These are phyloP conservation scores for Medicago arabica DNA, from an alignment of 306 rosid genomes.

Conservation along the genomic window DNA sequence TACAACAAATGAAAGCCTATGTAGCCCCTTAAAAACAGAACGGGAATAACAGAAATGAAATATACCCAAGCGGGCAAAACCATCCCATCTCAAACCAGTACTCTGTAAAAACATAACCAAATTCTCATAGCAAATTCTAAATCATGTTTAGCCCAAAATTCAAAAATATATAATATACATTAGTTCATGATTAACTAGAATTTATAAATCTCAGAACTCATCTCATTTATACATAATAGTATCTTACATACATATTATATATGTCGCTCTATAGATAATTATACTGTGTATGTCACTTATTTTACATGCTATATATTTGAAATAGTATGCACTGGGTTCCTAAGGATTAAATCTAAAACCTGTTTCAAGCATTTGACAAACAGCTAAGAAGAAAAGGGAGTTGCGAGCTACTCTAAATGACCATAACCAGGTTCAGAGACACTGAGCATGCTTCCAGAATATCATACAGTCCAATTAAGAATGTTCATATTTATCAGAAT, in stretches of 20 bases:
- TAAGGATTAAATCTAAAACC: not conserved
- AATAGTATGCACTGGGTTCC: not conserved
- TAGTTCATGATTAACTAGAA: not conserved
- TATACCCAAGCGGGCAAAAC: constrained; percentile 10
- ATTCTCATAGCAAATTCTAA: not conserved
- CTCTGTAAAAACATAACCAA: constrained; percentile 13
- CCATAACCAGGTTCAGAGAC: constrained; percentile 5
- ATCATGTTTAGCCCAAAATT: not conserved
- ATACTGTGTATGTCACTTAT: not conserved
- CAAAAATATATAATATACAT: not conserved
- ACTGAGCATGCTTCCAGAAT: not conserved
- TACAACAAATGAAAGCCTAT: not conserved
- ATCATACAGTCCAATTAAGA: not conserved
- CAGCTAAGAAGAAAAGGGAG: not conserved
- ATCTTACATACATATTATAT: not conserved
- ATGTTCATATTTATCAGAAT: not conserved
- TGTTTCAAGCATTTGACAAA: not conserved
- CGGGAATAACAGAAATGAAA: constrained; percentile 27
- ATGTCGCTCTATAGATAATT: not conserved
- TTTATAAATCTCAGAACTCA: not conserved
- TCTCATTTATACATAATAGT: not conserved
- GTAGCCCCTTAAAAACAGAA: not conserved
- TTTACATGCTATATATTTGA: not conserved
- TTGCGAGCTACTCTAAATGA: not conserved
- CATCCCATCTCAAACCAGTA: constrained; percentile 27